Evolutionary conservation across 2,329 filamentous ascomycete genomes (phyloP).

Genomic region (Metarhizium album): DNA sequence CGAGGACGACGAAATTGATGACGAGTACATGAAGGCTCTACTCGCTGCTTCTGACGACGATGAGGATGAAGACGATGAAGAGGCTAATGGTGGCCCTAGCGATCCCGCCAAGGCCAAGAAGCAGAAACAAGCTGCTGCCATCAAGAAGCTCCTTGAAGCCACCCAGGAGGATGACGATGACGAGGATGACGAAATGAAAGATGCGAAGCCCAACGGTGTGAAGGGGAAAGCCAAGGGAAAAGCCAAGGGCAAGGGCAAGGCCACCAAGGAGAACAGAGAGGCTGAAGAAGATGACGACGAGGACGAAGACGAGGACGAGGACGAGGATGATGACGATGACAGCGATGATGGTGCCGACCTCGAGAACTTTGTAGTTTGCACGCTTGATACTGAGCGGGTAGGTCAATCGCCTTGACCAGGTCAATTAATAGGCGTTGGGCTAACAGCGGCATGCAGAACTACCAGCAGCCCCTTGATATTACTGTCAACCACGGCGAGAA

Average conservation of each 20-base stretch:
- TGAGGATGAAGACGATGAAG: constrained; percentile 48
- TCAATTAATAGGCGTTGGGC: neutral
- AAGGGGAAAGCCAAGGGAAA: constrained; percentile 50
- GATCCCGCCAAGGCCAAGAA: constrained; percentile 85
- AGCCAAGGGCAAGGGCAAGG: constrained; percentile 40
- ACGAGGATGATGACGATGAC: constrained; percentile 48
- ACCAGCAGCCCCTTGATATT: constrained; percentile 91
- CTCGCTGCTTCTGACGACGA: constrained; percentile 42
- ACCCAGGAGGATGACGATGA: constrained; percentile 49
- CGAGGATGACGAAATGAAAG: constrained; percentile 56
- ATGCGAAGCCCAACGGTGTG: constrained; percentile 49
- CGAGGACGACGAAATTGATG: constrained; percentile 55
- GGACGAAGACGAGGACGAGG: constrained; percentile 41
- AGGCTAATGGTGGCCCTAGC: constrained; percentile 80
- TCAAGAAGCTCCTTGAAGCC: constrained; percentile 66
- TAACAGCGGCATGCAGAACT: constrained; percentile 51
- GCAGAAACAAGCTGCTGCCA: constrained; percentile 65
- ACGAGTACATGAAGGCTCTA: constrained; percentile 50
- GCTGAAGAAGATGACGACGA: constrained; percentile 44
- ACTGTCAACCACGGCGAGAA: constrained; percentile 80
- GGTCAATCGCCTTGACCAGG: constrained; percentile 15
- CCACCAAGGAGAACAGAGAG: constrained; percentile 47
- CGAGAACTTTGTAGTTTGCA: constrained; percentile 91
- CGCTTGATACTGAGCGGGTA: constrained; percentile 87
- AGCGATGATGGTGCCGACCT: constrained; percentile 55